Percentiles rank a stretch among this genome's conserved stretches.
Conservation (phyloP, 441 rosid species). For the Arabidopsis lyrata region DNA sequence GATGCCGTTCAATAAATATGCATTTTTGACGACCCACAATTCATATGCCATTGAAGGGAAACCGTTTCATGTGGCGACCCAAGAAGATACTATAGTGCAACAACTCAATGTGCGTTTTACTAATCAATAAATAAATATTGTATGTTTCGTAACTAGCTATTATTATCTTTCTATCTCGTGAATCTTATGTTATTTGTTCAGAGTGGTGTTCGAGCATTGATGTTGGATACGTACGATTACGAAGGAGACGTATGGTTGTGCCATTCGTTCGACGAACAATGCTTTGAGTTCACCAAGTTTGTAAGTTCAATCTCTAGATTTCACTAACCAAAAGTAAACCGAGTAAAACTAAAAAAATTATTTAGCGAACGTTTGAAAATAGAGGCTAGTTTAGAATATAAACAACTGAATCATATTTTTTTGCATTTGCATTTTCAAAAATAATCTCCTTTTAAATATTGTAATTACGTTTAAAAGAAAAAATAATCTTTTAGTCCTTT, state of each 20-base stretch:
- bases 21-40: slow-evolving; percentile 83
- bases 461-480: too few relatives aligned
- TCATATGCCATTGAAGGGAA: slow-evolving; percentile 66
- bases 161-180: background rate
- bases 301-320: slow-evolving; percentile 48
- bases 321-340: background rate
- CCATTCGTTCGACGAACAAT: slow-evolving; percentile 71
- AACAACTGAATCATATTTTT: background rate
- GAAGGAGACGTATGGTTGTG: slow-evolving; percentile 87
- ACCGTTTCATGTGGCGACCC: slow-evolving; percentile 54
- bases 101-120: slow-evolving; percentile 63
- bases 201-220: slow-evolving; percentile 88
- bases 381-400: background rate
- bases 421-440: too few relatives aligned
- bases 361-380: background rate
- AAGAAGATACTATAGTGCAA: slow-evolving; percentile 70
- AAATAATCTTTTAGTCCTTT: background rate
- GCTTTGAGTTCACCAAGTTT: slow-evolving; percentile 76
- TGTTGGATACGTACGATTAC: slow-evolving; percentile 90
- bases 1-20: slow-evolving; percentile 78
- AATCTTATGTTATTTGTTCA: slow-evolving; percentile 33
- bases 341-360: background rate
- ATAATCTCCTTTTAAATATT: too few relatives aligned
- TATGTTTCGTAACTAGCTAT: background rate
- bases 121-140: background rate